Base-by-base conservation (phyloP, 2,329 filamentous ascomycete genomes). In the Calonectria hongkongensis region DNA sequence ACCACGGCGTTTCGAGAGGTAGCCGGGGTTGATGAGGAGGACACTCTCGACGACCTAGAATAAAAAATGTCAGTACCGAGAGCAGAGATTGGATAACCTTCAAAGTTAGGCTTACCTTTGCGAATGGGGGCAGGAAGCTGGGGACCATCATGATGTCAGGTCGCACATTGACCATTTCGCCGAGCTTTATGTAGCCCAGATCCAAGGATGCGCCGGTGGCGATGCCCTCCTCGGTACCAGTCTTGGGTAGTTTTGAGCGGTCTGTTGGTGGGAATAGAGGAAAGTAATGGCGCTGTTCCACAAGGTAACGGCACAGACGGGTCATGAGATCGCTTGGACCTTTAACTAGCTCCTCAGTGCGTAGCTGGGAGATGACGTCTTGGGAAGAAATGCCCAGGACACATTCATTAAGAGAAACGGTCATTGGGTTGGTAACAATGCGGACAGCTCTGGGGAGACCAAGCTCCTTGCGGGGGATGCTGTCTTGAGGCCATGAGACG, bases 261-360 rank as follows among this genome's bases (percentile, higher is more conserved):
- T 94, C 92, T 15, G 92, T 89, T 0, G 96, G 92, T 7, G 97
- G 97, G 81, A 96, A 98, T 0, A 98, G 85, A 0, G 97, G 97
- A 79, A 95, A 95, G 84, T 96, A 98, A 81, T 97, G 95, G 8
- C 96, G 88, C 85, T 98, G 97, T 84, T 98, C 94, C 70, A 99
- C 91, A 21, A 99, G 84, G 77, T 97, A 93, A 25, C 92, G 89
- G 7, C 94, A 91, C 58, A 96, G 84, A n/a, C 96, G 87, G 18
- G 92, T 91, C 79, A 96, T 87, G 30, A 94, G 79, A 76, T 94
- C 92, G n/a, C 78, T 78, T 2, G 75, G 76, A 13, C 78, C 79
- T 68, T 72, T 76, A 72, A 76, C 75, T 9, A 91, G 82, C 83
- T 98, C 95, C 79, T 96, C 93, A 30, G 89, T 87, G n/a, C 93